phyloP scores from a whole-genome alignment of 2,329 filamentous ascomycete species.

The Claviceps sp. region DNA sequence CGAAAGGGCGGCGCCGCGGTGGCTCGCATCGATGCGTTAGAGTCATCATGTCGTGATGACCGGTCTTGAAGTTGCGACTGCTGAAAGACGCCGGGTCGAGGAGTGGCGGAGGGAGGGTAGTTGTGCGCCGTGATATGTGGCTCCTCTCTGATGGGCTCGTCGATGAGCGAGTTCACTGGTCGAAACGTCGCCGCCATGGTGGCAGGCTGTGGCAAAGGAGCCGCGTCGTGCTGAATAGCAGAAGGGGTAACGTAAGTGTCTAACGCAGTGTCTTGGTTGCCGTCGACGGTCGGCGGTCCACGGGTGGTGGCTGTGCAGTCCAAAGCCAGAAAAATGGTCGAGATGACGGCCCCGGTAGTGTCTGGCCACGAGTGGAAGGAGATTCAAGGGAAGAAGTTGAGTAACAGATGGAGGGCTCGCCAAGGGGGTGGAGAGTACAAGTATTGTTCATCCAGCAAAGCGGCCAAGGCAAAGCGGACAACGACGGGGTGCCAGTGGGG shows the following conservation, averaged over 20 bases:
- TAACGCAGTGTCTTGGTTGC: too few species aligned
- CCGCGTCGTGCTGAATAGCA: neutral
- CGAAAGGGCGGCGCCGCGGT: constrained; percentile 35
- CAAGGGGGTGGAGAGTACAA: constrained; percentile 6
- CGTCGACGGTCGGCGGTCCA: neutral
- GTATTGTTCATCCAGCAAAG: constrained; percentile 4
- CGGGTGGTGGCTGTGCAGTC: neutral
- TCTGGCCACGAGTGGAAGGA: constrained; percentile 1
- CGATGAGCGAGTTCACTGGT: constrained; percentile 30
- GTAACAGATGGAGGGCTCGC: constrained; percentile 3
- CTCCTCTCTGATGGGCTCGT: constrained; percentile 20
- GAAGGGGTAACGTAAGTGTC: neutral
- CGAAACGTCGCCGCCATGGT: constrained; percentile 35
- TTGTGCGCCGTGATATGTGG: constrained; percentile 22
- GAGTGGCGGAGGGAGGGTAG: constrained; percentile 15
- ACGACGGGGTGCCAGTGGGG: neutral
- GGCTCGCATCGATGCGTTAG: constrained; percentile 47
- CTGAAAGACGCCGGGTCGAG: constrained; percentile 23
- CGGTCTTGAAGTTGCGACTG: constrained; percentile 13
- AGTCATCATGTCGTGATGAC: constrained; percentile 26
- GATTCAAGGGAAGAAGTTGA: constrained; percentile 6
- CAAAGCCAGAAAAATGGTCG: neutral
- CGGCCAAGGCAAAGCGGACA: constrained; percentile 1
- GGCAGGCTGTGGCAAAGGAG: neutral
- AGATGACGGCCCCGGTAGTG: constrained; percentile 11